phyloP scores from a whole-genome alignment of 2,329 filamentous ascomycete genomes.

The Cordyceps farinosa region DNA sequence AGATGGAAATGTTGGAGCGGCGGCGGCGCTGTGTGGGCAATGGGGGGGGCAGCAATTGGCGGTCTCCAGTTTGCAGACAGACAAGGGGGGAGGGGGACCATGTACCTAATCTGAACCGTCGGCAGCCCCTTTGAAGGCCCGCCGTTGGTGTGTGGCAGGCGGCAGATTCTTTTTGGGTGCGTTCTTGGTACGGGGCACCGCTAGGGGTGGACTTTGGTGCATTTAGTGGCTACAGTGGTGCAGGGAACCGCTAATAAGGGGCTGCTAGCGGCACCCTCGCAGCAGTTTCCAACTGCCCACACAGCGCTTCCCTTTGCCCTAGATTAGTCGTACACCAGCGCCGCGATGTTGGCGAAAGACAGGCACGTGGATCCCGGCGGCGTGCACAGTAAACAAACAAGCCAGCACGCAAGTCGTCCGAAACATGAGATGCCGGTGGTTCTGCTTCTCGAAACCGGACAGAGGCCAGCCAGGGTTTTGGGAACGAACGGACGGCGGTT shows the following conservation, averaged over 20 bases:
- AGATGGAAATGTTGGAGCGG: slow-evolving; percentile 15
- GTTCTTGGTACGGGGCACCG: not conserved
- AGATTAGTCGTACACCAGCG: not conserved
- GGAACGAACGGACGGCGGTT: not conserved
- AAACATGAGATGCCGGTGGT: slow-evolving; percentile 16
- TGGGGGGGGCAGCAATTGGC: slow-evolving; percentile 16
- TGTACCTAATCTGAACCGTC: slow-evolving; percentile 14
- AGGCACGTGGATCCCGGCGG: slow-evolving; percentile 12
- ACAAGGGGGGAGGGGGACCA: slow-evolving; percentile 2
- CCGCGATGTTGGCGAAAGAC: not conserved
- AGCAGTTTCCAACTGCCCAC: not conserved
- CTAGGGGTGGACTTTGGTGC: not conserved
- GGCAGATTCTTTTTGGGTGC: not conserved
- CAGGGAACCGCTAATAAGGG: not conserved
- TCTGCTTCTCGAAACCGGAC: slow-evolving; percentile 11
- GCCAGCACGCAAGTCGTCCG: slow-evolving; percentile 8
- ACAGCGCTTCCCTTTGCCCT: not conserved
- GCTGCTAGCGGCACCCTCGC: not conserved
- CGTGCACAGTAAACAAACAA: slow-evolving; percentile 12
- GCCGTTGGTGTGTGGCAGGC: not conserved
- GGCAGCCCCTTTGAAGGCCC: not conserved
- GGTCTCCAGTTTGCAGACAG: slow-evolving; percentile 13
- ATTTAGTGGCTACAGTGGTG: not conserved
- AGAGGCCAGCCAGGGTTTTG: not conserved
- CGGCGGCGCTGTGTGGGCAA: slow-evolving; percentile 1